Percentiles rank a stretch among this genome's conserved stretches.
phyloP scores from a whole-genome alignment of 129 eudicot species.

The Flaveria ramosissima region DNA sequence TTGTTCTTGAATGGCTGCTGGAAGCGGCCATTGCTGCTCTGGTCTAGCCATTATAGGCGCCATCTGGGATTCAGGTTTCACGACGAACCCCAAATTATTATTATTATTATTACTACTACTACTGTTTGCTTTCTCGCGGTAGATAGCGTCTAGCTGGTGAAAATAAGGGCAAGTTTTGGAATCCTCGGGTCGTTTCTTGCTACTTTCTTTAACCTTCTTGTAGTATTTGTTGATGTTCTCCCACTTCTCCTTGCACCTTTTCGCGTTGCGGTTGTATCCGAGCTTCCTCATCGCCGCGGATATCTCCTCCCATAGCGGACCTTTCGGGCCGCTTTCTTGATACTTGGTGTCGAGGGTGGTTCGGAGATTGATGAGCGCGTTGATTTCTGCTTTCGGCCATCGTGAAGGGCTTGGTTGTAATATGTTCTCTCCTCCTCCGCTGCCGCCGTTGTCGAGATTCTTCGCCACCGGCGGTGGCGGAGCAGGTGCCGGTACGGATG shows the following conservation, averaged over 20 bases:
- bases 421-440: slow-evolving; percentile 37
- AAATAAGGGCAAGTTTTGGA: slow-evolving; percentile 93
- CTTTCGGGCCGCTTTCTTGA: slow-evolving; percentile 87
- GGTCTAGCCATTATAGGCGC: slow-evolving; percentile 74
- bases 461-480: slow-evolving; percentile 11
- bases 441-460: slow-evolving; percentile 45
- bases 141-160: slow-evolving; percentile 81
- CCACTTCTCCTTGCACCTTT: slow-evolving; percentile 96
- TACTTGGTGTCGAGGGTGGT: slow-evolving; percentile 72
- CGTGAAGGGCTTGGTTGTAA: slow-evolving; percentile 64
- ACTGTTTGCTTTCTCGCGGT: slow-evolving; percentile 52
- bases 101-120: slow-evolving; percentile 1
- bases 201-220: slow-evolving; percentile 93
- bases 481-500: slow-evolving; percentile 25
- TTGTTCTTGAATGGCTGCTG: slow-evolving; percentile 23
- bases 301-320: slow-evolving; percentile 97
- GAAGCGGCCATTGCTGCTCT: slow-evolving; percentile 81
- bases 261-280: slow-evolving; percentile 79
- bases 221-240: slow-evolving; percentile 94
- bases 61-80: slow-evolving; percentile 46
- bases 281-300: slow-evolving; percentile 65
- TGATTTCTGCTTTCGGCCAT: slow-evolving; percentile 89
- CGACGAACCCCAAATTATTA: not conserved
- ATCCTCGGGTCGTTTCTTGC: slow-evolving; percentile 86
- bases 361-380: slow-evolving; percentile 74